Evolutionary conservation across 768 basidiomycete genomes (phyloP).

Genomic region (Auricularia heimuer): DNA sequence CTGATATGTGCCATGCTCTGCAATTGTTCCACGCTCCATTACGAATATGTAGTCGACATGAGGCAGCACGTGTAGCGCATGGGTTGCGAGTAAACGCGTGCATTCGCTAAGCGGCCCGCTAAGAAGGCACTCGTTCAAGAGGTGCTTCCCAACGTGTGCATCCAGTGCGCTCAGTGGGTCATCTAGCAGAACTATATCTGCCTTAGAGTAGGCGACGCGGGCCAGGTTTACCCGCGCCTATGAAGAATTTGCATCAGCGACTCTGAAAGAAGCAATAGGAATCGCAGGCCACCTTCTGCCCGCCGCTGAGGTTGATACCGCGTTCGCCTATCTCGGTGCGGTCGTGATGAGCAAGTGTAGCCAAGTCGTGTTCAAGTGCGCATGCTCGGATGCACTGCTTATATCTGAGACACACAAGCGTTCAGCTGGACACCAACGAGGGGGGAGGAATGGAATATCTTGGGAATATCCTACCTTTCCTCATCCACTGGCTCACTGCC

Average conservation of each 20-base stretch:
- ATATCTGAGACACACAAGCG: slow-evolving; percentile 29
- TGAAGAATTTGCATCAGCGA: slow-evolving; percentile 3
- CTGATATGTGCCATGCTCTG: slow-evolving; percentile 52
- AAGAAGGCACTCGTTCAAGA: slow-evolving; percentile 55
- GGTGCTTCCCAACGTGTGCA: slow-evolving; percentile 59
- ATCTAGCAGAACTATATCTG: slow-evolving; percentile 70
- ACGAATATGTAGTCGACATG: slow-evolving; percentile 55
- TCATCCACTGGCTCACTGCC: slow-evolving; percentile 51
- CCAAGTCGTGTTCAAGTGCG: slow-evolving; percentile 59
- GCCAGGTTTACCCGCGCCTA: slow-evolving; percentile 67
- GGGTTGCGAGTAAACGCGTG: slow-evolving; percentile 55
- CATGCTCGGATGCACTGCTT: slow-evolving; percentile 52
- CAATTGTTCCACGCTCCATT: slow-evolving; percentile 47
- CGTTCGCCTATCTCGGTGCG: slow-evolving; percentile 67
- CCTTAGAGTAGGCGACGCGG: slow-evolving; percentile 61
- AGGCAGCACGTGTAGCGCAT: slow-evolving; percentile 48
- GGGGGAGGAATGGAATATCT: slow-evolving; percentile 3
- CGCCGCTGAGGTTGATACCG: slow-evolving; percentile 47
- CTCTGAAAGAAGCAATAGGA: background rate
- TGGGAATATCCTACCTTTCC: slow-evolving; percentile 25
- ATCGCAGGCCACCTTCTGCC: slow-evolving; percentile 22
- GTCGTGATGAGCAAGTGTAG: slow-evolving; percentile 61
- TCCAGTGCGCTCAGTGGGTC: slow-evolving; percentile 78
- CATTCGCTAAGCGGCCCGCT: slow-evolving; percentile 40
- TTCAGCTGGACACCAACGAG: too few species aligned